Conservation (phyloP, 78 protist species). For the Andalucia godoyi region DNA sequence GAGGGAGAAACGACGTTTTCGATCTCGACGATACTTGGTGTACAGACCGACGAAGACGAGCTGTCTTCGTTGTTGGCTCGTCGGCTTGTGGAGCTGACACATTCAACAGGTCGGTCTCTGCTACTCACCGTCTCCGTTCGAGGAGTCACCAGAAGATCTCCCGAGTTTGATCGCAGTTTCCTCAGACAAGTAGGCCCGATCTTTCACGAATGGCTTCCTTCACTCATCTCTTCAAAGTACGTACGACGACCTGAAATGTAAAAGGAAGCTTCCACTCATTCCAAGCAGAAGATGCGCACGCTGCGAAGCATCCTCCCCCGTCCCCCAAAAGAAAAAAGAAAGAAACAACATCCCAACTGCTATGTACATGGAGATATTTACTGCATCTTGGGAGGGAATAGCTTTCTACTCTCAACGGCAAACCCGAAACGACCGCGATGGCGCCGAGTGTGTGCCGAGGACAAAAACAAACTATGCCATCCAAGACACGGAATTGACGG, state of each 20-base stretch:
- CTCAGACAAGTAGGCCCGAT: no score
- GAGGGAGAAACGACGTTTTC: not conserved
- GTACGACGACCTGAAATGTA: no score
- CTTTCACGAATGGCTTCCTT: no score
- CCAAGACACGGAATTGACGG: not conserved
- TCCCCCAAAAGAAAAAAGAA: not conserved
- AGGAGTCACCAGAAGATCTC: not conserved
- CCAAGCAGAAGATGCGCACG: no score
- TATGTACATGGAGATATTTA: not conserved
- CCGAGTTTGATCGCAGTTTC: not conserved
- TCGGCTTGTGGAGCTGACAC: not conserved
- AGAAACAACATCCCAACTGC: not conserved
- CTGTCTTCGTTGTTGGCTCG: not conserved
- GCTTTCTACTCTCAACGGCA: no score
- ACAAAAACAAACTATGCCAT: not conserved
- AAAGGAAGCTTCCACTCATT: no score
- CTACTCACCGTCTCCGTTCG: not conserved
- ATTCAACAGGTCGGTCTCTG: not conserved
- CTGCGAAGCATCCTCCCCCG: no score
- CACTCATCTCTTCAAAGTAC: no score
- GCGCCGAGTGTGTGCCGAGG: no score
- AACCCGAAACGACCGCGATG: no score
- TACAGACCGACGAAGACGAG: not conserved
- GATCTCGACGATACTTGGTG: not conserved
- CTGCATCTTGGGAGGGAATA: no score